These are phyloP conservation scores for Sphagnum tenellum DNA, from an alignment of 225 moss, liverwort and hornwort species.

Conservation along the genomic window DNA sequence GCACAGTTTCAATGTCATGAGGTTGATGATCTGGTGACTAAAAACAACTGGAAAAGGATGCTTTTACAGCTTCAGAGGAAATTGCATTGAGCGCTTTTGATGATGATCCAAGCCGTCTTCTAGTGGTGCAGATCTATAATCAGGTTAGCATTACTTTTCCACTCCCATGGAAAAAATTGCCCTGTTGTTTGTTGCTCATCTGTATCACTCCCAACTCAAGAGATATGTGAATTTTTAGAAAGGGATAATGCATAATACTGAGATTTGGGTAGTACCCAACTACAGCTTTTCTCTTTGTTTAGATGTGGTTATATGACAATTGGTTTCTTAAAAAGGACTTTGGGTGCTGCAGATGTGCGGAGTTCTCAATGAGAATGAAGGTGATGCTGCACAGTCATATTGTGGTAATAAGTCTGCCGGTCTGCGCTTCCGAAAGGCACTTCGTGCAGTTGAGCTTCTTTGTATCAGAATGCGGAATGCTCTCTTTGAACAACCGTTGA, in stretches of 20 bases:
- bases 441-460: slow-evolving; percentile 78
- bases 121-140: slow-evolving; percentile 89
- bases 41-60: no score
- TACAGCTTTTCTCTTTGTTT: no score
- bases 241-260: no score
- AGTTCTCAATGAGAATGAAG: slow-evolving; percentile 90
- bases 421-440: slow-evolving; percentile 82
- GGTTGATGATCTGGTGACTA: no score
- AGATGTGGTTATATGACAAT: no score
- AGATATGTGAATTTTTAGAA: no score
- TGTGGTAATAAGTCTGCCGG: slow-evolving; percentile 97
- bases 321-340: no score
- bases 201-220: no score
- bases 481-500: slow-evolving; percentile 88
- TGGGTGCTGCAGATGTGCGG: slow-evolving; percentile 64
- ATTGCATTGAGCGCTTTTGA: slow-evolving; percentile 66
- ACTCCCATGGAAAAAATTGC: no score
- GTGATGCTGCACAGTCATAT: slow-evolving; percentile 92
- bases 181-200: no score
- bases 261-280: no score
- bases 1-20: no score
- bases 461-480: slow-evolving; percentile 96
- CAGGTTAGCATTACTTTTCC: slow-evolving; percentile 32
- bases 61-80: slow-evolving; percentile 60
- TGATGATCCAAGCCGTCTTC: slow-evolving; percentile 72